Evolutionary conservation across 768 basidiomycete genomes (phyloP).

Genomic region (Tylopilus vinaceipallidus): DNA sequence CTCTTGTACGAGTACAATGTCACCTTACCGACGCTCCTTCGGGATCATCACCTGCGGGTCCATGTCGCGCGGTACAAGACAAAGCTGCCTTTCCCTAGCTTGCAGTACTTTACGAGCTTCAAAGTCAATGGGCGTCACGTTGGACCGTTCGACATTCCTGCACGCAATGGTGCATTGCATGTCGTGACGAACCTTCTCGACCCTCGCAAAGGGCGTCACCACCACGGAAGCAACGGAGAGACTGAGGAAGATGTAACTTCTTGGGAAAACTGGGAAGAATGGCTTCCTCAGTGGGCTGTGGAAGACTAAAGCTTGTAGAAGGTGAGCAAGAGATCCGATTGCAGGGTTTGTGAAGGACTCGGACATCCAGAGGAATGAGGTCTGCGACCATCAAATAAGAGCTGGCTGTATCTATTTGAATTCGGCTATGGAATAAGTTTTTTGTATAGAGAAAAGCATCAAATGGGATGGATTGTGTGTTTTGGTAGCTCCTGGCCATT

Average conservation of each 20-base stretch:
- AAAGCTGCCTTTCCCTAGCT: neutral
- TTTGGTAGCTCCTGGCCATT: no score
- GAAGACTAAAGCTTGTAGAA: constrained; percentile 2
- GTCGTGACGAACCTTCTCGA: constrained; percentile 9
- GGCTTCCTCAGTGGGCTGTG: constrained; percentile 15
- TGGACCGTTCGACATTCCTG: constrained; percentile 8
- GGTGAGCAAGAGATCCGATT: neutral
- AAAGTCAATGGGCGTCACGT: constrained; percentile 10
- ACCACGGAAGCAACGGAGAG: neutral
- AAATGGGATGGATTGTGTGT: neutral
- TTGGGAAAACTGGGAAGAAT: constrained; percentile 16
- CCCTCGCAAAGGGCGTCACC: constrained; percentile 7
- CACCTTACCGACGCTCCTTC: constrained; percentile 14
- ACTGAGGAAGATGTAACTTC: neutral
- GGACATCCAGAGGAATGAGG: no score
- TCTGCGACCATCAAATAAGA: neutral
- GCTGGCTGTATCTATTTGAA: neutral
- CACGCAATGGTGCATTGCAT: constrained; percentile 16
- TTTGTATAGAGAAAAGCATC: no score
- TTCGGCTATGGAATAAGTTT: neutral
- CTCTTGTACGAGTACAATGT: constrained; percentile 13
- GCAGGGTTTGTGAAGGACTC: neutral
- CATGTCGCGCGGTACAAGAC: constrained; percentile 13
- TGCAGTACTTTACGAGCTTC: constrained; percentile 9
- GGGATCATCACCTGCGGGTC: constrained; percentile 1